These are phyloP conservation scores for Tremellales sp. DNA, from an alignment of 1,284 basidiomycete species.

Conservation along the genomic window DNA sequence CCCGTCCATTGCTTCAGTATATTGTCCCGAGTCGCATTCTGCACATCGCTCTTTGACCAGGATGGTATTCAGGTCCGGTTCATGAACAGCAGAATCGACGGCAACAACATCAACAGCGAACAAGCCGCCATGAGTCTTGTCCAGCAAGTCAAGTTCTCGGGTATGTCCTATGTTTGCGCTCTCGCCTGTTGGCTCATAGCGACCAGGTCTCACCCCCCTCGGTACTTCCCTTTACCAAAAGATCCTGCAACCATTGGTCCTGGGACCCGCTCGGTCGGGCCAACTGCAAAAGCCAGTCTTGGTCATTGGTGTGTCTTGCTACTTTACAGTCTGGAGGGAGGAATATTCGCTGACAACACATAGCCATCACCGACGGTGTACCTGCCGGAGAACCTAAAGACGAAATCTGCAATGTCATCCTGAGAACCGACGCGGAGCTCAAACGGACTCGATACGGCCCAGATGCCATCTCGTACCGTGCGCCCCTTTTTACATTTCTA, in stretches of 20 bases:
- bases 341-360: not conserved
- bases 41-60: conserved; percentile 50
- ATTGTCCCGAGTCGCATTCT: conserved; percentile 49
- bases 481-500: conserved; percentile 16
- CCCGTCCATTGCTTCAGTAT: conserved; percentile 22
- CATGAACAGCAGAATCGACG: conserved; percentile 50
- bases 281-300: conserved; percentile 51
- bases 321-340: conserved; percentile 4
- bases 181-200: not conserved
- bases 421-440: conserved; percentile 43
- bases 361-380: conserved; percentile 47
- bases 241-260: conserved; percentile 50
- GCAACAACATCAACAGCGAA: conserved; percentile 50
- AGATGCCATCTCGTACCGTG: conserved; percentile 50
- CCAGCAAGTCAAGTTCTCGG: conserved; percentile 50
- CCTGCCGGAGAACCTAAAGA: conserved; percentile 49
- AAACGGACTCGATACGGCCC: conserved; percentile 46
- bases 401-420: conserved; percentile 48
- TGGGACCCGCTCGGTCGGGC: conserved; percentile 46
- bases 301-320: conserved; percentile 35
- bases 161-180: conserved; percentile 15
- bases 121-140: conserved; percentile 46
- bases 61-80: conserved; percentile 52
- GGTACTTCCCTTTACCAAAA: conserved; percentile 50
- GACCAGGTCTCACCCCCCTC: conserved; percentile 44